Evolutionary conservation across 2,329 filamentous ascomycete species (phyloP), one percentile per base, ranked within the genome.

Genomic region (Aspergillus ochraceoroseus): DNA sequence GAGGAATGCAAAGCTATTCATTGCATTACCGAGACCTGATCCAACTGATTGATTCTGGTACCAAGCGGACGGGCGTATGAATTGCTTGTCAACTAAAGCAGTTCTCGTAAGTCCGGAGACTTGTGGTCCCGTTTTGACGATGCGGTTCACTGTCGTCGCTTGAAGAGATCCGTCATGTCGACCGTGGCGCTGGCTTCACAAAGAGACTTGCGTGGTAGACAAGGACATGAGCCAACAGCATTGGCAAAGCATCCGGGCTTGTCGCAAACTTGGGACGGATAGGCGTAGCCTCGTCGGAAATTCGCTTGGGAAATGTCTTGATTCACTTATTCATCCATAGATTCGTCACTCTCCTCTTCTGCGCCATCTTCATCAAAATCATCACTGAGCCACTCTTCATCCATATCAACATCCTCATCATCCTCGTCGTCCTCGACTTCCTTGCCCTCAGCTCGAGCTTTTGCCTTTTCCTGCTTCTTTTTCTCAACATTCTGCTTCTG

Each of bases 401-500:
- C 72, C 31, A 74, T 71, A 43, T 75, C 73, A 46, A 73, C 72
- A 26, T 71, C 70, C 11, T 73, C 69, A n/a, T 70, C 69, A 9
- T 70, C 69, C n/a, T 67, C 64, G 2, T 65, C 67, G 25, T 69
- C 63, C 41, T 72, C 59, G 46, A 65, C 68, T 23, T 63, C 58
- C 41, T 65, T 61, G 28, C 61, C 66, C 42, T 65, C 61, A 12
- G 62, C 62, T 36, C 56, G 67, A 15, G 67, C 69, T 49, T 69
- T 70, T n/a, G 64, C 75, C 49, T 73, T 78, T 39, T 77, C 74
- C 58, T 82, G 79, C 64, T 76, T 79, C 71, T 95, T 96, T 67
- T 76, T 83, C 67, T 94, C 88, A 2, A 98, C 79, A 54, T 96
- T 96, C 51, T 85, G 88, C 63, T 79, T 88, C 62, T 98, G 92